These are phyloP conservation scores for Lactifluus subvellereus DNA, from an alignment of 768 basidiomycete genomes.

Conservation along the genomic window DNA sequence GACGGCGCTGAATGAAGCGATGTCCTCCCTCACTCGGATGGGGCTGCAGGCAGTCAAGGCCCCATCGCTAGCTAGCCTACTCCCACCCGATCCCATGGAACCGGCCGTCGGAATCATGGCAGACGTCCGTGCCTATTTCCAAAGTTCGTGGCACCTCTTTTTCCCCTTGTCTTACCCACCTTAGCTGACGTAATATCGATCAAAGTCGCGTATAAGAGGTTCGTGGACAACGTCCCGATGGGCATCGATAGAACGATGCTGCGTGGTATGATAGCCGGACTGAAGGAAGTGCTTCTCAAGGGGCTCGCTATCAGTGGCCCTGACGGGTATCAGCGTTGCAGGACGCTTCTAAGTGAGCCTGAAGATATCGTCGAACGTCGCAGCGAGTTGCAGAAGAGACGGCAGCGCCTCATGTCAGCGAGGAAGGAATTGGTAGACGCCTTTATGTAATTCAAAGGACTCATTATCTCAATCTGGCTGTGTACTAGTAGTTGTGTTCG, in stretches of 20 bases:
- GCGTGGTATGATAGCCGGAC: slow-evolving; percentile 38
- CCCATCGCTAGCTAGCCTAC: slow-evolving; percentile 42
- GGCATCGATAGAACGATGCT: slow-evolving; percentile 52
- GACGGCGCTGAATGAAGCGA: slow-evolving; percentile 23
- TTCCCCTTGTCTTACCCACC: neutral
- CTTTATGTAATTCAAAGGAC: slow-evolving; percentile 2
- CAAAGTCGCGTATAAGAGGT: slow-evolving; percentile 51
- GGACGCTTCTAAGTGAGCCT: slow-evolving; percentile 45
- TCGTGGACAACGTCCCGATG: slow-evolving; percentile 51
- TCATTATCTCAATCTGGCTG: too few species aligned
- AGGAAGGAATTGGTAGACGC: slow-evolving; percentile 33
- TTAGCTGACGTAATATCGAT: neutral
- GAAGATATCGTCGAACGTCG: slow-evolving; percentile 37
- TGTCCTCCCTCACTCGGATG: slow-evolving; percentile 35
- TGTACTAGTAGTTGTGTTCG: too few species aligned
- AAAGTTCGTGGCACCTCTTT: slow-evolving; percentile 41
- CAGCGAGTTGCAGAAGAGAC: slow-evolving; percentile 43
- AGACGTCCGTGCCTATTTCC: slow-evolving; percentile 65
- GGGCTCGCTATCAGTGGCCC: slow-evolving; percentile 46
- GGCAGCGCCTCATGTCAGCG: slow-evolving; percentile 42
- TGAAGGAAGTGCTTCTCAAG: slow-evolving; percentile 39
- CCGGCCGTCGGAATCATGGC: slow-evolving; percentile 61
- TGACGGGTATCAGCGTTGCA: slow-evolving; percentile 41
- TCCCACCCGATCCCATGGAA: slow-evolving; percentile 47
- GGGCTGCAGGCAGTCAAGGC: slow-evolving; percentile 36